Evolutionary conservation across 768 basidiomycete genomes (phyloP), one percentile per base, ranked within the genome.

Genomic region (Psilocybe subaeruginosa): DNA sequence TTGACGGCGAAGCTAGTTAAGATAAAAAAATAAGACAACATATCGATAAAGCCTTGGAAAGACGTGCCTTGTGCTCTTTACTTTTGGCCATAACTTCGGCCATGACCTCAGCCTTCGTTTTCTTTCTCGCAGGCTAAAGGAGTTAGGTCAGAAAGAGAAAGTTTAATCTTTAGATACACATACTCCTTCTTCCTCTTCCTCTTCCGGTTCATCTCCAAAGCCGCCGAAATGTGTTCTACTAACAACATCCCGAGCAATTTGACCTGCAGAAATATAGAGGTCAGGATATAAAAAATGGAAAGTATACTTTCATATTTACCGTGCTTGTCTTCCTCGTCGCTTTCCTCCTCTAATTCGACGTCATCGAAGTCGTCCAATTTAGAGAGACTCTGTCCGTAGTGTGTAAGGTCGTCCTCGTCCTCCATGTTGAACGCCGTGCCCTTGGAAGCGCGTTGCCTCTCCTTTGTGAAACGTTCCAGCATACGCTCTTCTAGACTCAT

Each of bases 401-500:
- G 93, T 1, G 93, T 95, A 60, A 96, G 82, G 48, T 97, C 92
- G 54, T 92, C 91, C 65, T 95, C 95, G 63, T 93, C 93, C 61
- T 95, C 95, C 39, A 99, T 80, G 68, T 96, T 95, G 83, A 97
- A 98, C 11, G 86, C 80, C 8, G 78, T 80, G 45, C 89, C 87
- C 74, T 89, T 92, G 35, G 90, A 89, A 8, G 86, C 75, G 17
- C 90, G 83, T 71, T 96, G 93, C 61, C 94, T 80, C 75, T 99
- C 96, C 65, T 84, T 84, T 8, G 96, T 98, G 73, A 98, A 99
- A 31, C 97, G 90, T 74, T 97, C 95, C 39, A 98, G 82, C 90
- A 98, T 98, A 63, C 95, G 90, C 66, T 99, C 97, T 73, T 99
- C 97, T 33, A 95, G 80, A n/a, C 92, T 89, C 85, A 99, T 88